phyloP scores from a whole-genome alignment of 2,329 filamentous ascomycete species.

The Sclerotinia borealis region DNA sequence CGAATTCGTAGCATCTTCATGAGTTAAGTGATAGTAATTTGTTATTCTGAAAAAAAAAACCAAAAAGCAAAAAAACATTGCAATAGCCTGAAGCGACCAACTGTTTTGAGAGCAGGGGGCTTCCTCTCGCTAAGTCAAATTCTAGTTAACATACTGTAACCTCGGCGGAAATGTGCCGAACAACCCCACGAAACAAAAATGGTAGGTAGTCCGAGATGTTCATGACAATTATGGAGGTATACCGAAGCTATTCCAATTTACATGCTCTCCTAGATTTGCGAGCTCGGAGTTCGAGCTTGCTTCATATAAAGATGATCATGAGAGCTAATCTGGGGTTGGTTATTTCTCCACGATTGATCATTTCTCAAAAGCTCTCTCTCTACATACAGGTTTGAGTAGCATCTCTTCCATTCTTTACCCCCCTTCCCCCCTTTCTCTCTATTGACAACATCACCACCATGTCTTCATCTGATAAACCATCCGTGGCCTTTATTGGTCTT shows the following conservation, averaged over 20 bases:
- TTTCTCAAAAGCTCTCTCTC: not conserved
- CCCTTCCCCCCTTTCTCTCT: not conserved
- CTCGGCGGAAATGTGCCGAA: not conserved
- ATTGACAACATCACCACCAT: not conserved
- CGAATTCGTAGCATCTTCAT: too few species aligned
- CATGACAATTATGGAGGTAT: not conserved
- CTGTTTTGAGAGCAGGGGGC: not conserved
- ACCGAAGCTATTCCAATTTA: not conserved
- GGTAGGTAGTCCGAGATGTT: not conserved
- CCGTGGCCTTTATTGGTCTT: slow-evolving; percentile 45
- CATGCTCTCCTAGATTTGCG: not conserved
- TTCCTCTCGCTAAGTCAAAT: not conserved
- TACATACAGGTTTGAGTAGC: not conserved
- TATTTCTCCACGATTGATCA: not conserved
- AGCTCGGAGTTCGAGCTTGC: not conserved
- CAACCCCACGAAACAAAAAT: not conserved
- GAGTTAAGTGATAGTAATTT: too few species aligned
- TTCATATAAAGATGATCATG: not conserved
- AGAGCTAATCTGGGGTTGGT: not conserved
- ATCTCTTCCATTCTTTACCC: not conserved
- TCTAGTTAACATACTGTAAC: not conserved
- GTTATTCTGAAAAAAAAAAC: too few species aligned
- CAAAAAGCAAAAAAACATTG: too few species aligned
- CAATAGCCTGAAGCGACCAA: too few species aligned
- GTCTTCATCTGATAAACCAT: slow-evolving; percentile 4